These are phyloP conservation scores for Pichia sp. DNA, from an alignment of 1,139 yeast species.

Conservation along the genomic window DNA sequence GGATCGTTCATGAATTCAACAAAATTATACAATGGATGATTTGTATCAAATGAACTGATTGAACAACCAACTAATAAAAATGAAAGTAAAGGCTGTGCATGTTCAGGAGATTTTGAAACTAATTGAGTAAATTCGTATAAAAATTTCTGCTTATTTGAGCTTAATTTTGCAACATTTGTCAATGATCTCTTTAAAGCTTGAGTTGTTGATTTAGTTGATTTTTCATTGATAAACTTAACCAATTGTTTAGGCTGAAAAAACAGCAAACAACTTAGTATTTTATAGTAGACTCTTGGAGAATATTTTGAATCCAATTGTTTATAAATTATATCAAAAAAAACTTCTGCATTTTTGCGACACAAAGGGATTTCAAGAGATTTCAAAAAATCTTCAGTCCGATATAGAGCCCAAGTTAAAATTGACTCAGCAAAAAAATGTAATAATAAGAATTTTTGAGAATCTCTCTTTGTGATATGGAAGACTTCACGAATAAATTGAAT, in stretches of 20 bases:
- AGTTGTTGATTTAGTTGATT: slow-evolving; percentile 18
- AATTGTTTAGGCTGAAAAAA: slow-evolving; percentile 22
- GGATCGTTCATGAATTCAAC: slow-evolving; percentile 26
- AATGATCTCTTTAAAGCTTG: slow-evolving; percentile 23
- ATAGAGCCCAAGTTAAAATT: slow-evolving; percentile 48
- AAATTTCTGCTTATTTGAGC: slow-evolving; percentile 22
- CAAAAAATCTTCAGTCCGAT: slow-evolving; percentile 45
- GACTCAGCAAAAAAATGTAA: slow-evolving; percentile 46
- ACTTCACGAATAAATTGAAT: slow-evolving; percentile 37
- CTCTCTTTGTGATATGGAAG: slow-evolving; percentile 39
- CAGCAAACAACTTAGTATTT: slow-evolving; percentile 22
- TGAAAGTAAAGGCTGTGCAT: slow-evolving; percentile 28
- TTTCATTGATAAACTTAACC: slow-evolving; percentile 20
- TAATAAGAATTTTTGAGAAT: slow-evolving; percentile 49
- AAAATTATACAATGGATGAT: slow-evolving; percentile 42
- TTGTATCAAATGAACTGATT: slow-evolving; percentile 25
- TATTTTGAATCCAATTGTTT: slow-evolving; percentile 22
- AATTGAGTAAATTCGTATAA: slow-evolving; percentile 21
- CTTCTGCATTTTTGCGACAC: slow-evolving; percentile 17
- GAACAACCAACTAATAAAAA: slow-evolving; percentile 32
- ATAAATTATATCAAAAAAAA: slow-evolving; percentile 23
- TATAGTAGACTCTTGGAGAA: slow-evolving; percentile 19
- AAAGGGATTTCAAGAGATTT: slow-evolving; percentile 14
- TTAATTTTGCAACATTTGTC: slow-evolving; percentile 13
- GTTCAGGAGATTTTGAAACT: slow-evolving; percentile 20